These are phyloP conservation scores for Sordariomycetes sp. DNA, from an alignment of 2,329 filamentous ascomycete genomes.

Conservation along the genomic window DNA sequence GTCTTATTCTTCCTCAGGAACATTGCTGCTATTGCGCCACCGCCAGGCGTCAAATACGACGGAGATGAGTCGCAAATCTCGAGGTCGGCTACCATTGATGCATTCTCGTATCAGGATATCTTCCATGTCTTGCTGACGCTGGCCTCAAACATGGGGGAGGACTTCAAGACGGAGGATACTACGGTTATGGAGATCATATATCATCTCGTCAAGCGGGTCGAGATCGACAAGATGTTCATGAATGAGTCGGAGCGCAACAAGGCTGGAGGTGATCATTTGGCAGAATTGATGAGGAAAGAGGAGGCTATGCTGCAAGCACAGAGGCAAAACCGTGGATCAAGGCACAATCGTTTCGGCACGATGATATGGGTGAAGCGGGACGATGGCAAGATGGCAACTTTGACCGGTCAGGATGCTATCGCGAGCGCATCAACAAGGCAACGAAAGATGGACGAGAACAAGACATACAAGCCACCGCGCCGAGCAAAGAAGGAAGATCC, in stretches of 20 bases:
- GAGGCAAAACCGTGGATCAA: conserved; percentile 69
- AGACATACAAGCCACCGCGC: conserved; percentile 80
- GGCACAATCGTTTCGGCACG: conserved; percentile 90
- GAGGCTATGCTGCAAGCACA: conserved; percentile 71
- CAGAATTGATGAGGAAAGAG: conserved; percentile 70
- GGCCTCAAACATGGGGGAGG: conserved; percentile 86
- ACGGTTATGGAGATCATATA: conserved; percentile 88
- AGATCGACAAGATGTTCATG: conserved; percentile 78
- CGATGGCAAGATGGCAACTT: conserved; percentile 72
- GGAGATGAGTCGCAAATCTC: conserved; percentile 88
- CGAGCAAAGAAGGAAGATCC: conserved; percentile 51
- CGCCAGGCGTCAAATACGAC: conserved; percentile 63
- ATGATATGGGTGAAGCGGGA: conserved; percentile 95
- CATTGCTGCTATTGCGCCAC: conserved; percentile 72
- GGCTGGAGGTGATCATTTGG: conserved; percentile 64
- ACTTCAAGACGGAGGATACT: conserved; percentile 83
- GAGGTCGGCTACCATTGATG: conserved; percentile 77
- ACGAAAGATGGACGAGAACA: conserved; percentile 82
- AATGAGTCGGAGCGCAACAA: conserved; percentile 62
- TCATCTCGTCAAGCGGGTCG: conserved; percentile 83
- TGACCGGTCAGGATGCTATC: conserved; percentile 83
- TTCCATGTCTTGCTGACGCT: conserved; percentile 78
- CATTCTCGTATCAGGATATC: conserved; percentile 85
- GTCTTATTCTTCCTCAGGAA: conserved; percentile 86
- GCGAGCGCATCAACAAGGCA: conserved; percentile 63